A percentile compares a stretch with the other conserved stretches of the same genome.
These are phyloP conservation scores for Podaxis sp. DNA, from an alignment of 768 basidiomycete genomes.

Conservation along the genomic window DNA sequence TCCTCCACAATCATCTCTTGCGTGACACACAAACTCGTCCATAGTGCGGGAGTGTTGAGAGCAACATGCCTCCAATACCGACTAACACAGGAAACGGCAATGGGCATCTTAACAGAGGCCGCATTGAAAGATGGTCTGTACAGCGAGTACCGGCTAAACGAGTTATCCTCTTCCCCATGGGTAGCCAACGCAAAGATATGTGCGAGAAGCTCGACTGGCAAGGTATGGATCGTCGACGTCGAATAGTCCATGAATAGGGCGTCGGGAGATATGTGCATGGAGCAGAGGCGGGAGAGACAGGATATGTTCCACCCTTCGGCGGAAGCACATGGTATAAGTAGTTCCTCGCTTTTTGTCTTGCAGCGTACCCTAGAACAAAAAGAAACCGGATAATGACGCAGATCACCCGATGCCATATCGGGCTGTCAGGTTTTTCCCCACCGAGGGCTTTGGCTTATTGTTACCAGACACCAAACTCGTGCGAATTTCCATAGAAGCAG, in stretches of 20 bases:
- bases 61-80: conserved; percentile 53
- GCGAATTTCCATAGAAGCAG: conserved; percentile 6
- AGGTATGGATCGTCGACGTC: conserved; percentile 34
- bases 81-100: conserved; percentile 46
- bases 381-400: conserved; percentile 22
- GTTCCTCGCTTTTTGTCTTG: conserved; percentile 30
- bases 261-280: conserved; percentile 4
- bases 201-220: conserved; percentile 58
- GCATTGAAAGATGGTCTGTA: conserved; percentile 31
- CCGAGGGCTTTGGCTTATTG: conserved; percentile 26
- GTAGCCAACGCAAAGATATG: conserved; percentile 53
- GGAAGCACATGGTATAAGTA: conserved; percentile 25
- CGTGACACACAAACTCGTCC: conserved; percentile 55
- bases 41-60: conserved; percentile 45
- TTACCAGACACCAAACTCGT: conserved; percentile 18
- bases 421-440: conserved; percentile 16
- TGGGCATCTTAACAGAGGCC: conserved; percentile 42
- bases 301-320: conserved; percentile 13
- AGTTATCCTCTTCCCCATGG: conserved; percentile 24
- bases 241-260: conserved; percentile 13
- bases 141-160: conserved; percentile 10
- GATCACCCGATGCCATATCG: conserved; percentile 31
- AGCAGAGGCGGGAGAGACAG: conserved; percentile 17
- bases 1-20: conserved; percentile 30
- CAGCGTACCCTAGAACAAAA: conserved; percentile 35